These are phyloP conservation scores for Beta macrorhiza DNA, from an alignment of 179 eudicot genomes.

Conservation along the genomic window DNA sequence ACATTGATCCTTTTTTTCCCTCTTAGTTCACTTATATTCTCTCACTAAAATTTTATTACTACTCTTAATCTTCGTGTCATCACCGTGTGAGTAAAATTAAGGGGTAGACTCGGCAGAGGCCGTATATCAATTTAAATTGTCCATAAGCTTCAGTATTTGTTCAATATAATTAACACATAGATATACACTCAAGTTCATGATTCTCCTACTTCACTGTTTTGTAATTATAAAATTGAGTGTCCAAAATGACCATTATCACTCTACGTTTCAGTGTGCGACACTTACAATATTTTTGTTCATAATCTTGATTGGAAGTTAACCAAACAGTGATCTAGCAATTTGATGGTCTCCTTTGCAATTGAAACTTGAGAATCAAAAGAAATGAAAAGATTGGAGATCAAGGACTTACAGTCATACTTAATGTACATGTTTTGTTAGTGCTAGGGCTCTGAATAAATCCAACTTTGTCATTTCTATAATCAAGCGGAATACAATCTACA, in stretches of 20 bases:
- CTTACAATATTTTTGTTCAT: neutral
- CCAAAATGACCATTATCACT: neutral
- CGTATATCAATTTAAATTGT: neutral
- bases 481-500: conserved; percentile 8
- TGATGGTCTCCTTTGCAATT: neutral
- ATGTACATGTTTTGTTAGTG: conserved; percentile 16
- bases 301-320: neutral
- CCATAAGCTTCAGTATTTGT: neutral
- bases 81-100: neutral
- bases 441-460: neutral
- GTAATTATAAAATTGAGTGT: neutral
- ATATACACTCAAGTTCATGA: neutral
- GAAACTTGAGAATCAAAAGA: neutral
- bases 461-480: conserved; percentile 1
- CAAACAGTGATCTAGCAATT: neutral
- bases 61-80: neutral
- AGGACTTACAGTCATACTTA: conserved; percentile 10
- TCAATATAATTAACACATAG: neutral
- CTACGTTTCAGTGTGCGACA: neutral
- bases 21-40: neutral
- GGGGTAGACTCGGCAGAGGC: neutral
- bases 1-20: no score
- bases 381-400: neutral
- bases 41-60: no score
- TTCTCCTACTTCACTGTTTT: neutral